Evolutionary conservation across 2,329 filamentous ascomycete species (phyloP).

Genomic region (Colletotrichum horii): DNA sequence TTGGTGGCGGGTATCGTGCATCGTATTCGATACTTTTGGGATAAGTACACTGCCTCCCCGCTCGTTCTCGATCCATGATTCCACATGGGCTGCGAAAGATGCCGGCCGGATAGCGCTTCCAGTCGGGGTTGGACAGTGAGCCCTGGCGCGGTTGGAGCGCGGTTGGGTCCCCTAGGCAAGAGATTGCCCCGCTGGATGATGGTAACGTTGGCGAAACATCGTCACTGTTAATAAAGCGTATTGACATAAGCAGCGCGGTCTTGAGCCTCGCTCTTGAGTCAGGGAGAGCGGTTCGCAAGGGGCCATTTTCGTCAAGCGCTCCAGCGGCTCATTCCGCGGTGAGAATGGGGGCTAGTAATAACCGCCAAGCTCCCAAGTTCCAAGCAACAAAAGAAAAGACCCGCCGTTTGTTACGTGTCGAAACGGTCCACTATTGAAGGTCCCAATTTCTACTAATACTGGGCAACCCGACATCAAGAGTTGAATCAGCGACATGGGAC

Average conservation of each 20-base stretch:
- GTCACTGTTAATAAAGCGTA: background rate
- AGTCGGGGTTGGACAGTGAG: background rate
- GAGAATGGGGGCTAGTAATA: background rate
- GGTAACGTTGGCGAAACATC: background rate
- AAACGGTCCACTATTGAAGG: conserved; percentile 1
- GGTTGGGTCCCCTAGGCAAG: background rate
- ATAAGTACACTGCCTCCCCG: background rate
- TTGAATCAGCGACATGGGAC: conserved; percentile 9
- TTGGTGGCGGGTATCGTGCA: conserved; percentile 17
- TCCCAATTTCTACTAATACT: background rate
- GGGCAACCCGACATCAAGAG: background rate
- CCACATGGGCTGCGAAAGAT: conserved; percentile 11
- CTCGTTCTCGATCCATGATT: conserved; percentile 1
- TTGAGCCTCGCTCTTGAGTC: conserved; percentile 11
- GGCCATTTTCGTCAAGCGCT: background rate
- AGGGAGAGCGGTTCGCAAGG: background rate
- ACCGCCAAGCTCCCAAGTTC: background rate
- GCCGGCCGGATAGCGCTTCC: conserved; percentile 5
- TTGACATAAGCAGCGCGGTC: background rate
- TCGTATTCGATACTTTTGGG: conserved; percentile 1
- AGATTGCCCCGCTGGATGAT: conserved; percentile 1
- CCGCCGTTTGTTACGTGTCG: conserved; percentile 12
- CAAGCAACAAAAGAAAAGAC: background rate
- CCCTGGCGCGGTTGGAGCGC: background rate
- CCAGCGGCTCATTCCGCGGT: background rate